Evolutionary conservation across 371 early-diverging fungal genomes (phyloP), one percentile per base, ranked within the genome.

Genomic region (Nematocida minor): DNA sequence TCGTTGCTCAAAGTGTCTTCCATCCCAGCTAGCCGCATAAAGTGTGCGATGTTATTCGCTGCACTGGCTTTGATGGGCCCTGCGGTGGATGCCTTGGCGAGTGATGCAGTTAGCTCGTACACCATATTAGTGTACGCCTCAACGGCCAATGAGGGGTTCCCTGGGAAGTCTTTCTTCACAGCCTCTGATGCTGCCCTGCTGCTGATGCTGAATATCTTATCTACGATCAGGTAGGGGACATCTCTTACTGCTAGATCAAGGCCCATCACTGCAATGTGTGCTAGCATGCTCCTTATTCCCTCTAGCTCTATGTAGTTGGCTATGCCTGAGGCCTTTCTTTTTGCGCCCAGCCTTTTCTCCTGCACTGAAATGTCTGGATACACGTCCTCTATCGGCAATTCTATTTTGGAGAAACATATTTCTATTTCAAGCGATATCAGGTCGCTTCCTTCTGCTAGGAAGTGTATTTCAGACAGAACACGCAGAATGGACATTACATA

Each of bases 21-120:
- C 48, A 81, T 48, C 11, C 67, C 67, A 25, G 82, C 71, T 22
- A 84, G 63, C 60, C 84, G 83, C 41, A 83, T 60, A 64, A 86
- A 86, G 67, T 84, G 80, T 16, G 78, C 54, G 18, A 86, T 79
- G 67, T 86, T 86, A n/a, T 79, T 80, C 49, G 47, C 74, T 29
- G 83, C 81, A 41, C 82, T 70, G 4, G 81, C 79, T 54, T 79
- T 77, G 4, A 86, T 79, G 2, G 83, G 82, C 31, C 82, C 84
- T 20, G 81, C 79, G 11, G 84, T 51, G 18, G 82, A 81, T 1
- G 81, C 60, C 38, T 79, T 69, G 20, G 80, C 54, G 4, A 83
- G 60, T 9, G 67, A 32, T 20, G 48, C 57, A 22, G 80, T 53
- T 14, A 84, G 60, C 4, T 7, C 27, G 14, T 11, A 36, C n/a